Base-by-base conservation (phyloP, 2,329 filamentous ascomycete genomes). In the Phyllosticta citriasiana region DNA sequence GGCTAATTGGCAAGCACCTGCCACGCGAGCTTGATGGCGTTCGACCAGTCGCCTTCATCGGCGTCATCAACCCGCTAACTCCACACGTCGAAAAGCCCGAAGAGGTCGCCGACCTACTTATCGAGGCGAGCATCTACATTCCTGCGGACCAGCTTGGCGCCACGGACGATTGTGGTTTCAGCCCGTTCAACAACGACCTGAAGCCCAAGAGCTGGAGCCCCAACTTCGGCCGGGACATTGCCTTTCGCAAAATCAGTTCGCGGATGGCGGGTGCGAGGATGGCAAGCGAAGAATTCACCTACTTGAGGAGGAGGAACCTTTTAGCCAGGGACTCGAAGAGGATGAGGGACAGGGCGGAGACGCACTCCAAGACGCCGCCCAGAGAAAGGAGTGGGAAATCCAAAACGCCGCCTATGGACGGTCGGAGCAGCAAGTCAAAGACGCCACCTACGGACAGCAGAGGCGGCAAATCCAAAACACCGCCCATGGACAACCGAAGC, bases 171-270 rank as follows among this genome's bases (percentile, higher is more conserved):
- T 60, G 58, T 53, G 58, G 58, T 3, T 60, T 60, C 14, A 55
- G 53, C 8, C 58, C 58, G 1, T 60, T 60, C 53, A 60, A 56
- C 53, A 60, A 60, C 40, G 58, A 60, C 40, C 53, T 60, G 22
- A 60, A 60, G 27, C 58, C 58, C 58, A 60, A 60, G 53, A 60
- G 58, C 19, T 60, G 58, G 58, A 60, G 58, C 24, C 58, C 58
- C 4, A 60, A 60, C 9, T 60, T 60, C 4, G 58, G 58, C n/a
- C 19, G 58, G 2, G 58, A 60, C 25, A 60, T 60, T 14, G 58
- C 58, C 5, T 60, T 60, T 19, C 53, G 58, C 25, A 60, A 60
- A 47, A 60, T 60, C 40, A 60, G 55, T 14, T 33, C 58, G 7
- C 40, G 58, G 7, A 54, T 60, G 26, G 58, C 52, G 26, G 58